A percentile compares a stretch with the other conserved stretches of the same genome.
Conservation (phyloP, 2,329 filamentous ascomycete species). For the Talaromyces piceae region DNA sequence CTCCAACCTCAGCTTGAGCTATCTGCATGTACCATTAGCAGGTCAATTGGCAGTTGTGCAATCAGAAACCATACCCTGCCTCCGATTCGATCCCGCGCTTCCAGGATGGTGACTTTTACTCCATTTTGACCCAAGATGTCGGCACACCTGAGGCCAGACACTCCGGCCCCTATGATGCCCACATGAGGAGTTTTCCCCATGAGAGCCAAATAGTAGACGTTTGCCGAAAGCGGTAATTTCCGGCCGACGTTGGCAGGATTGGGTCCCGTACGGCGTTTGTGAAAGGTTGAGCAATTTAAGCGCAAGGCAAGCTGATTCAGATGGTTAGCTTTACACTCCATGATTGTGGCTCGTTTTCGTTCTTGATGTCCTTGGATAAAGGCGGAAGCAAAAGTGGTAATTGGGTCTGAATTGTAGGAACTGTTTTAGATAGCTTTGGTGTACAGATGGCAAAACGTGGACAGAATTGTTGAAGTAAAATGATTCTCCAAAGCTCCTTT, state of each 20-base stretch:
- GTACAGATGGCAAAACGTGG: neutral
- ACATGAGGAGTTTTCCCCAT: constrained; percentile 41
- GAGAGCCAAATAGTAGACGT: constrained; percentile 12
- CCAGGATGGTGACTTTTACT: constrained; percentile 22
- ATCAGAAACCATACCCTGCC: constrained; percentile 43
- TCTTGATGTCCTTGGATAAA: neutral
- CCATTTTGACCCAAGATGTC: constrained; percentile 51
- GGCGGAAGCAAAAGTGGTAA: neutral
- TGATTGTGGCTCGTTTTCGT: constrained; percentile 2
- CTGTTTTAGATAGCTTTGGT: neutral
- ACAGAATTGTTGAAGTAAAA: neutral
- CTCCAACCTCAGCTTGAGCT: constrained; percentile 41
- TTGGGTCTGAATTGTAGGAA: neutral
- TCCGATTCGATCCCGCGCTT: constrained; percentile 42
- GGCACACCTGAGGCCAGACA: constrained; percentile 53
- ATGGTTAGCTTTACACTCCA: constrained; percentile 15
- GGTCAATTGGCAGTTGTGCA: constrained; percentile 7
- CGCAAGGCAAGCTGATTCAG: constrained; percentile 8
- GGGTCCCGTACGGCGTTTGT: neutral
- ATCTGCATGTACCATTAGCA: constrained; percentile 30
- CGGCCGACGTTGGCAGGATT: constrained; percentile 10
- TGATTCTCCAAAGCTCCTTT: neutral
- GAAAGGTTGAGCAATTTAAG: constrained; percentile 5
- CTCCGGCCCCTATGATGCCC: constrained; percentile 54
- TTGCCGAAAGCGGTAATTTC: constrained; percentile 11